A percentile compares a stretch with the other conserved stretches of the same genome.
Evolutionary conservation across 805 yeast species (phyloP).

Genomic region (baker's yeast (Saccharomyces cerevisiae)): DNA sequence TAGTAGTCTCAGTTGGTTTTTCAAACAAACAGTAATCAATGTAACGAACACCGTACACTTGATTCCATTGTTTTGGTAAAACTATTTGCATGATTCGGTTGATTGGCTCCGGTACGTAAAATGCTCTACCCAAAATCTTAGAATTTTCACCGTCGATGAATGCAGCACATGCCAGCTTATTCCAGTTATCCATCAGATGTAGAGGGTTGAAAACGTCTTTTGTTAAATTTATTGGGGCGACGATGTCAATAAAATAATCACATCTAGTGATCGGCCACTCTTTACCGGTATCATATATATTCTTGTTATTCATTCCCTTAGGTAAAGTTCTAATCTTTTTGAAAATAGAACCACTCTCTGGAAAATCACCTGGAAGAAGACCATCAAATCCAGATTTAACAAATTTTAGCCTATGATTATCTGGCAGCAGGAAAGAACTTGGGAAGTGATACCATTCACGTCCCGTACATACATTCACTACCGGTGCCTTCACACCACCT

Average conservation of each 20-base stretch:
- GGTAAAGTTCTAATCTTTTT: constrained; percentile 45
- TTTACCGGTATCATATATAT: constrained; percentile 54
- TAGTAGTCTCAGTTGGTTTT: constrained; percentile 8
- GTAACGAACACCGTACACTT: constrained; percentile 33
- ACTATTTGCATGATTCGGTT: constrained; percentile 20
- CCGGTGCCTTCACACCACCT: constrained; percentile 5
- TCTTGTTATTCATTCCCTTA: constrained; percentile 63
- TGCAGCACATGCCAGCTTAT: constrained; percentile 37
- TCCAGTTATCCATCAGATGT: constrained; percentile 36
- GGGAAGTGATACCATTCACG: constrained; percentile 95
- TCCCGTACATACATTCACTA: constrained; percentile 71
- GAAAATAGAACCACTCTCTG: constrained; percentile 34
- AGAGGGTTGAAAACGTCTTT: constrained; percentile 35
- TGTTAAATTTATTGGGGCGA: constrained; percentile 38
- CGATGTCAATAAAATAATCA: constrained; percentile 63
- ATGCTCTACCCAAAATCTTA: constrained; percentile 43
- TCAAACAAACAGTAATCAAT: constrained; percentile 44
- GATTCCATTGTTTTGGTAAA: constrained; percentile 11
- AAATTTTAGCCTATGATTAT: constrained; percentile 55
- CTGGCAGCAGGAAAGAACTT: constrained; percentile 71
- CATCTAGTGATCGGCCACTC: constrained; percentile 45
- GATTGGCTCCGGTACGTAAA: constrained; percentile 42
- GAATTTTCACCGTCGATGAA: constrained; percentile 50
- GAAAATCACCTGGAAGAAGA: constrained; percentile 78
- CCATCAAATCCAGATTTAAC: constrained; percentile 78